Evolutionary conservation across 331 rosid species (phyloP).

Genomic region (Malus hybrid): DNA sequence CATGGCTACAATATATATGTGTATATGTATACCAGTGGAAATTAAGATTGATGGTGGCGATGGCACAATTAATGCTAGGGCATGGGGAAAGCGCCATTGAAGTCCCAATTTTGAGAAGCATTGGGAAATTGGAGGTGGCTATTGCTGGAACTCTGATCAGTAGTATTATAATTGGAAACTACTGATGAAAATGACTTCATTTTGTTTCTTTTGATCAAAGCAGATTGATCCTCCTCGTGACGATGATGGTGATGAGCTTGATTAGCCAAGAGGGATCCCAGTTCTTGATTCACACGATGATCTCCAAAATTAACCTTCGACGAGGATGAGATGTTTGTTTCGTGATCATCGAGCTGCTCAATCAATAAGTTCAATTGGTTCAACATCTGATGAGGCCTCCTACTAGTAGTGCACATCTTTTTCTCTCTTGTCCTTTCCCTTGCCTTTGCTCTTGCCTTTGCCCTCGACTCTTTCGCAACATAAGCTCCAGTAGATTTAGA

Average conservation of each 20-base stretch:
- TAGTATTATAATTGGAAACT: not conserved
- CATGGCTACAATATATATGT: not conserved
- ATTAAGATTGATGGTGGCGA: slow-evolving; percentile 40
- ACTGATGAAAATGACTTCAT: slow-evolving; percentile 2
- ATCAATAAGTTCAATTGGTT: slow-evolving; percentile 23
- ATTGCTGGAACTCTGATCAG: slow-evolving; percentile 1
- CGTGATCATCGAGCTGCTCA: not conserved
- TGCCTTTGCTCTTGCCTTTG: slow-evolving; percentile 82
- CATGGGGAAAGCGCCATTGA: slow-evolving; percentile 24
- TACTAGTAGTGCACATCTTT: slow-evolving; percentile 15
- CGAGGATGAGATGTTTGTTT: not conserved
- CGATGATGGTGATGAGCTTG: not conserved
- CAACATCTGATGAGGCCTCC: slow-evolving; percentile 27
- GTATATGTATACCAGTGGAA: slow-evolving; percentile 20
- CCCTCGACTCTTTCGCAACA: slow-evolving; percentile 58
- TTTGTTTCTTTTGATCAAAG: slow-evolving; percentile 35
- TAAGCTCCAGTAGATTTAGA: not conserved
- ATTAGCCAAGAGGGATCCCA: not conserved
- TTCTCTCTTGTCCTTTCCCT: slow-evolving; percentile 76
- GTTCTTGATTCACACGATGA: not conserved
- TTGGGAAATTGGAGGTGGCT: slow-evolving; percentile 28
- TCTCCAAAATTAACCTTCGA: not conserved
- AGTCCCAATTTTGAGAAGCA: slow-evolving; percentile 61
- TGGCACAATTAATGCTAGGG: slow-evolving; percentile 38
- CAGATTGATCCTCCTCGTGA: slow-evolving; percentile 2